Base-by-base conservation (phyloP, 108 stramenopile species). In the Cyclotella cryptica region DNA sequence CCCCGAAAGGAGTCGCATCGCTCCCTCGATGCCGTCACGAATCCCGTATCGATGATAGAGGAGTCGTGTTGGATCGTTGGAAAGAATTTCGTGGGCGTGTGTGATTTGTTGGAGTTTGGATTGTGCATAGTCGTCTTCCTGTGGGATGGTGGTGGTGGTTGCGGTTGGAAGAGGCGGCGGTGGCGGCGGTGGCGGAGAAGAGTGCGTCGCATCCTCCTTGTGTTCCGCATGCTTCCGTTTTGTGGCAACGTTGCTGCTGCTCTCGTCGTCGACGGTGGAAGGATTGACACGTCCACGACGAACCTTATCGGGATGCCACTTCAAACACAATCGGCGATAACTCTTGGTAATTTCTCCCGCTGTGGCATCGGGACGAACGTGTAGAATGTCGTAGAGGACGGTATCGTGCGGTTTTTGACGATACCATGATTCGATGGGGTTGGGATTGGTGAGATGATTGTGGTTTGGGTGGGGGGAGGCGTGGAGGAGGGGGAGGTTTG, bases 301-400 rank as follows among this genome's bases (percentile, higher is more conserved):
- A 35, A 77, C 3, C 72, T 94, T 95, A 74, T 98, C 97, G n/a
- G 97, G 97, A 82, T 98, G 97, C 54, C 67, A 92, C 28, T 75
- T 44, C 26, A 88, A 69, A 21, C 89, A 86, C 53, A 89, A 57
- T 26, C 52, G 81, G 13, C 91, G 83, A 64, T 94, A 98, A 3
- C 79, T 71, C 65, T 88, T 88, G 4, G 82, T 61, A 19, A 98
- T 96, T 69, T 96, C 88, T 8, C 60, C 78, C 19, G 80, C n/a
- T 11, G 92, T 90, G 12, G 96, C 96, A 67, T 92, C 88, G 43
- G 88, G 69, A 42, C 53, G 47, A 0, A 98, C 92, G 39, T 87
- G 55, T 1, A 98, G 84, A 13, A 85, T 63, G 55, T 96, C 89
- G 82, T 98, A 98, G 26, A 92, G 82, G 39, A 62, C 41, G 0